These are phyloP conservation scores for Aquilaria yunnanensis DNA, from an alignment of 345 rosid genomes.

Conservation along the genomic window DNA sequence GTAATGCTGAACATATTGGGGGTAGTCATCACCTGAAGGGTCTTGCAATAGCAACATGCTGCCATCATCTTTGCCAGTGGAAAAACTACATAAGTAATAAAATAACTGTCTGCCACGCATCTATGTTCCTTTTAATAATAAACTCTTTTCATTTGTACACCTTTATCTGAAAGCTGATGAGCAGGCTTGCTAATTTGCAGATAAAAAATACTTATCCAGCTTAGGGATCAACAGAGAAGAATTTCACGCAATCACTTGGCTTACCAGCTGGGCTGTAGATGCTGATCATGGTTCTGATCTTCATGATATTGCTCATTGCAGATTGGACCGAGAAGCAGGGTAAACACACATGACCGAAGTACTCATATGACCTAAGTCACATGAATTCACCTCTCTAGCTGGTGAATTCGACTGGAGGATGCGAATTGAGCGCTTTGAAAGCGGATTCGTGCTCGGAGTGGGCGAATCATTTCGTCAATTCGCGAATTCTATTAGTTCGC, in stretches of 20 bases:
- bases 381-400: too few relatives aligned
- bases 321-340: slow-evolving; percentile 26
- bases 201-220: slow-evolving; percentile 48
- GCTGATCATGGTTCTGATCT: slow-evolving; percentile 76
- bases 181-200: slow-evolving; percentile 24
- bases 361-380: too few relatives aligned
- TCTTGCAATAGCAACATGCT: slow-evolving; percentile 85
- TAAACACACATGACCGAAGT: slow-evolving; percentile 13
- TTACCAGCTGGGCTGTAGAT: slow-evolving; percentile 98
- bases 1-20: slow-evolving; percentile 14
- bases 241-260: slow-evolving; percentile 75
- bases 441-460: too few relatives aligned
- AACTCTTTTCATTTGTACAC: not conserved
- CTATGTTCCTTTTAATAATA: not conserved
- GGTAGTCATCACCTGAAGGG: slow-evolving; percentile 38
- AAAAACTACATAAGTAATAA: slow-evolving; percentile 67
- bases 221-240: slow-evolving; percentile 58
- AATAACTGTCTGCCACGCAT: not conserved
- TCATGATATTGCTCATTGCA: slow-evolving; percentile 31
- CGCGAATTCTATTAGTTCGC: too few relatives aligned
- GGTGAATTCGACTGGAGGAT: too few relatives aligned
- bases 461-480: too few relatives aligned
- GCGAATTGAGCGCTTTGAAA: too few relatives aligned
- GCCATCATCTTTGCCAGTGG: slow-evolving; percentile 99
- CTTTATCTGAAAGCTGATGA: too few relatives aligned